Conservation (phyloP, 2,329 filamentous ascomycete genomes). For the Coniochaeta sp. region DNA sequence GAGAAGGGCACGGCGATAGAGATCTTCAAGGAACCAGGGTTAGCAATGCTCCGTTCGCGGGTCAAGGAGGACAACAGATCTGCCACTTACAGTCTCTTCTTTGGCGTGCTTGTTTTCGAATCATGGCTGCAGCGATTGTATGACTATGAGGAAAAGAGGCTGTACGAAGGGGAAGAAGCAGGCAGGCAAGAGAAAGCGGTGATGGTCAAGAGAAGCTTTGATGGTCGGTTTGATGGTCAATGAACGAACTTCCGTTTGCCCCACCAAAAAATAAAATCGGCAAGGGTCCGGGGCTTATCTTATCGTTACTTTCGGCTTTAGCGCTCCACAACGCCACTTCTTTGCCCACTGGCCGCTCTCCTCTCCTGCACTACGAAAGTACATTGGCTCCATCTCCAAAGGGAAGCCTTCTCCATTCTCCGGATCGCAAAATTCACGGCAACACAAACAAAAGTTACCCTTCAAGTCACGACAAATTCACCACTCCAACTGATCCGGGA, state of each 20-base stretch:
- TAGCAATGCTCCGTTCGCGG: background rate
- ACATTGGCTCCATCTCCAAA: background rate
- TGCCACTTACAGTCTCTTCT: slow-evolving; percentile 56
- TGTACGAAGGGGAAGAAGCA: background rate
- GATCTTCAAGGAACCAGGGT: slow-evolving; percentile 32
- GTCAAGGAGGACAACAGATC: background rate
- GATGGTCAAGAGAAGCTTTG: background rate
- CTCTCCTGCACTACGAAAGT: background rate
- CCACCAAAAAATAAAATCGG: slow-evolving; percentile 4
- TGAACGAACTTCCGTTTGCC: background rate
- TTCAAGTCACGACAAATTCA: background rate
- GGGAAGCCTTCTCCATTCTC: background rate
- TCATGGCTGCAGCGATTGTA: background rate
- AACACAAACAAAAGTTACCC: background rate
- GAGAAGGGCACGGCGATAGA: slow-evolving; percentile 82
- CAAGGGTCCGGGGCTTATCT: slow-evolving; percentile 1
- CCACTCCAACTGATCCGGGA: background rate
- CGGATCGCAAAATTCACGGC: slow-evolving; percentile 12
- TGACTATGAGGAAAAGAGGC: no score
- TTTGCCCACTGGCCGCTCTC: background rate
- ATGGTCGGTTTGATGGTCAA: background rate
- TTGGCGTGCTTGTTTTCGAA: slow-evolving; percentile 67
- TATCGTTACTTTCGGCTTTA: slow-evolving; percentile 1
- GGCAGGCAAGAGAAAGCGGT: background rate
- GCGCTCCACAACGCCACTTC: slow-evolving; percentile 12